Evolutionary conservation across 2,329 filamentous ascomycete species (phyloP).

Genomic region (Lasiodiplodia sp.): DNA sequence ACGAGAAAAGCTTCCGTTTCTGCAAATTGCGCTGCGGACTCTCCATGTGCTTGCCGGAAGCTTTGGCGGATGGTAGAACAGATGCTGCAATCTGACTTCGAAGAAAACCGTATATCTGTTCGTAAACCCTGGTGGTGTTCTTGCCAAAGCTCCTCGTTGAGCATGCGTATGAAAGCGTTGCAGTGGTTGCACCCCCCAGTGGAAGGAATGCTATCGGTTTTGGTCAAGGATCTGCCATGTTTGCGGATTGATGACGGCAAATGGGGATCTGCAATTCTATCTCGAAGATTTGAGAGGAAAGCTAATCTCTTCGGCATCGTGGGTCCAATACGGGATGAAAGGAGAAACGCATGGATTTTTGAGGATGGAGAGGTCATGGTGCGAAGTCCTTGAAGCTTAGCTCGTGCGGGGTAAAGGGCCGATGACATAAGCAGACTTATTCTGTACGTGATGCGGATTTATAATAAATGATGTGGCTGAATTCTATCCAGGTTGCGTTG

Average conservation of each 20-base stretch:
- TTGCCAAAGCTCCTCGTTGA: background rate
- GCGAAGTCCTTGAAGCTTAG: too few relatives aligned
- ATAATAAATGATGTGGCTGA: too few relatives aligned
- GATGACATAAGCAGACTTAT: too few relatives aligned
- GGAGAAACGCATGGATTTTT: too few relatives aligned
- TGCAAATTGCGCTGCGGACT: background rate
- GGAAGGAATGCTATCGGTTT: background rate
- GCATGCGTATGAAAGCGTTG: background rate
- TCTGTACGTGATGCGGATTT: too few relatives aligned
- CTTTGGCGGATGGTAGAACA: background rate
- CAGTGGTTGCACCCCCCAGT: background rate
- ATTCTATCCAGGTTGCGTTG: too few relatives aligned
- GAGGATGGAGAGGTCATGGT: too few relatives aligned
- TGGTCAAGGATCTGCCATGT: background rate
- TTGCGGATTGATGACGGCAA: background rate
- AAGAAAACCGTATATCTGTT: background rate
- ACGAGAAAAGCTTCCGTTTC: background rate
- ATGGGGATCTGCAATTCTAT: background rate
- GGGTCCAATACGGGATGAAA: too few relatives aligned
- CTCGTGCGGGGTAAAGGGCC: too few relatives aligned
- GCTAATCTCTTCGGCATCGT: too few relatives aligned
- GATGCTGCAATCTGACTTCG: background rate
- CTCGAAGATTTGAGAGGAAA: background rate
- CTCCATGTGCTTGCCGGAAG: background rate
- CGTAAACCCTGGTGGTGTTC: background rate